Base-by-base conservation (phyloP, 768 basidiomycete genomes). In the Mrakia gelida region DNA sequence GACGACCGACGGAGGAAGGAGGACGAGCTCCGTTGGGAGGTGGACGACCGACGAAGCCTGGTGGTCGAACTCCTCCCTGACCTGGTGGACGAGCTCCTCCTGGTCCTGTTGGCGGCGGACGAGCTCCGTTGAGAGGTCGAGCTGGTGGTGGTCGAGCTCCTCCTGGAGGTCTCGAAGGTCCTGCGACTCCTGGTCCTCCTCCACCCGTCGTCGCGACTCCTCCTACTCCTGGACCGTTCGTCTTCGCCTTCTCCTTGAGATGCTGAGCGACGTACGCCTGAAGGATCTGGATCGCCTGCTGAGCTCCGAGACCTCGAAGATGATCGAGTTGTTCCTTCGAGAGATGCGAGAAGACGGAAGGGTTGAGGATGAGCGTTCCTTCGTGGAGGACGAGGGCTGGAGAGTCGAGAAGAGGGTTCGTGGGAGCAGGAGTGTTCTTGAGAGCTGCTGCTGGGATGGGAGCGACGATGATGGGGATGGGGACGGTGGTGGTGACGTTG, bases 181-280 rank as follows among this genome's bases (percentile, higher is more conserved):
- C 45, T 71, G 54, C 77, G 23, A 52, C 75, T 73, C 34, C 86
- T 56, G 65, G 82, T 82, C 75, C 71, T 28, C 59, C 59, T 18
- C 43, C 43, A 8, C 34, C 67, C 30, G 65, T 1, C 30, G n/a
- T n/a, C n/a, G 30, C 9, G n/a, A 65, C 63, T 28, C 6, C 5
- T n/a, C 62, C 62, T 28, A n/a, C 13, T 15, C 63, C 63, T 34
- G 30, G 13, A n/a, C 78, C 73, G 81, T 88, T 85, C 76, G 86
- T 84, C 84, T 86, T 84, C 80, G 90, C 88, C 80, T 86, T 87
- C 83, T 94, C 92, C 85, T 95, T 95, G 82, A 94, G 85, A 79
- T 90, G 92, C 75, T 91, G 88, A 62, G 94, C 92, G 83, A 95
- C 92, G 81, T 94, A 92, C 3, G 88, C 90, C 79, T 94, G 93